phyloP scores from a whole-genome alignment of 164 flowering plant species.

The Dillenia turbinata region DNA sequence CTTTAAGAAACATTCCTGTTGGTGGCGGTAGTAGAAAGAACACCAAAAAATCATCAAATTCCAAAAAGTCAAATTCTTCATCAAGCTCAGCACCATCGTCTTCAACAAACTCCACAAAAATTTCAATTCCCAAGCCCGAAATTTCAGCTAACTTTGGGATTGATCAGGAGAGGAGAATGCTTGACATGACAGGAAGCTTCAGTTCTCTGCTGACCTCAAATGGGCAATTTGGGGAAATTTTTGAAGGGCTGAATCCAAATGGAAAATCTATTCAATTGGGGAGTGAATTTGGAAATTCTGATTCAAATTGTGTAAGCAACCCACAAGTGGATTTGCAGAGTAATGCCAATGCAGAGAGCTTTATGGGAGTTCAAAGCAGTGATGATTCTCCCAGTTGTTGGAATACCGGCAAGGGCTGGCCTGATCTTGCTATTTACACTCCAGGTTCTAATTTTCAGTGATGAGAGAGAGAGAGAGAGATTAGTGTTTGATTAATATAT shows the following conservation, averaged over 20 bases:
- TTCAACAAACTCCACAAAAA: neutral
- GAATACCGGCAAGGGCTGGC: constrained; percentile 55
- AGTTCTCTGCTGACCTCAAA: constrained; percentile 36
- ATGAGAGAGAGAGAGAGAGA: constrained; percentile 5
- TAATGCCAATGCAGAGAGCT: constrained; percentile 24
- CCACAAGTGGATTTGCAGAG: constrained; percentile 24
- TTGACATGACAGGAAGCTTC: constrained; percentile 22
- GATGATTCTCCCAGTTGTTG: constrained; percentile 30
- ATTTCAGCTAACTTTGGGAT: constrained; percentile 8
- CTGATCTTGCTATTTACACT: constrained; percentile 73
- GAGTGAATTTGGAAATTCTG: constrained; percentile 18
- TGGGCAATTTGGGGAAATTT: constrained; percentile 32
- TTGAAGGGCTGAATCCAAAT: constrained; percentile 33
- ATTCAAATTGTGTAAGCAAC: constrained; percentile 13
- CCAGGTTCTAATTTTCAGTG: constrained; percentile 54
- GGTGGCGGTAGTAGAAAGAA: constrained; percentile 66
- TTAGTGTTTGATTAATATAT: neutral
- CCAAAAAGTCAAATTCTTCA: constrained; percentile 11
- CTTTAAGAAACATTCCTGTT: constrained; percentile 75
- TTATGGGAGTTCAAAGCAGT: constrained; percentile 27
- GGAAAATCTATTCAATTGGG: constrained; percentile 20
- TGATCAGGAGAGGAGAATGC: constrained; percentile 34
- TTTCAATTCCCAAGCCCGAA: constrained; percentile 8
- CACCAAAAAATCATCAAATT: constrained; percentile 28
- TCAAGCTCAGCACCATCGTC: constrained; percentile 10